Percentiles rank a stretch among this genome's conserved stretches.
phyloP scores from a whole-genome alignment of 192 early-diverging fungal species.

The Backusella liffmaniae region DNA sequence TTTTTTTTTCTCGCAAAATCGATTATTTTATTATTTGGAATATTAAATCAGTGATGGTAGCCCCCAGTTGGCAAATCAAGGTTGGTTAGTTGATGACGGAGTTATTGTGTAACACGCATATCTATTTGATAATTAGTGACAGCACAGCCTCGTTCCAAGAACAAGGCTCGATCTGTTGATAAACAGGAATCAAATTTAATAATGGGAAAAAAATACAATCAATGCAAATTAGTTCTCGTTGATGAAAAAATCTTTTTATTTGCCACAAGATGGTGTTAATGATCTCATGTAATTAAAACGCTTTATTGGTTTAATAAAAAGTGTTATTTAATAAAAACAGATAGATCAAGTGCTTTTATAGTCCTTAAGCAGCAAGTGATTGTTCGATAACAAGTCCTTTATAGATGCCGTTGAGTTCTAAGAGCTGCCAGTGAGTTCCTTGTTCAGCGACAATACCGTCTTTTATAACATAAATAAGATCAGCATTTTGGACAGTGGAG shows the following conservation, averaged over 20 bases:
- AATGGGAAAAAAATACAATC: too few species aligned
- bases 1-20: neutral
- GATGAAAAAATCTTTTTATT: too few species aligned
- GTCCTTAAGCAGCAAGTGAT: constrained; percentile 46
- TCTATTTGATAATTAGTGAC: neutral
- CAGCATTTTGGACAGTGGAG: constrained; percentile 74
- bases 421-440: constrained; percentile 77
- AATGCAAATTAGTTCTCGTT: too few species aligned
- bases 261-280: too few species aligned
- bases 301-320: too few species aligned
- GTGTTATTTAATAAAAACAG: too few species aligned
- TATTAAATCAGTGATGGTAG: neutral
- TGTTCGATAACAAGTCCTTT: constrained; percentile 62
- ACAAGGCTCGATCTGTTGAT: neutral
- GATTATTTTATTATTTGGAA: neutral
- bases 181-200: neutral
- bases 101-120: neutral
- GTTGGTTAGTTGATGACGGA: neutral
- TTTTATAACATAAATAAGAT: constrained; percentile 84
- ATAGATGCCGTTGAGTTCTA: constrained; percentile 59
- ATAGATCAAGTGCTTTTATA: too few species aligned
- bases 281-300: too few species aligned
- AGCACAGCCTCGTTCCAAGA: neutral
- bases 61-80: neutral
- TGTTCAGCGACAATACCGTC: constrained; percentile 63